A percentile compares a stretch with the other conserved stretches of the same genome.
Evolutionary conservation across 441 rosid genomes (phyloP).

Genomic region (Populus hybrid): DNA sequence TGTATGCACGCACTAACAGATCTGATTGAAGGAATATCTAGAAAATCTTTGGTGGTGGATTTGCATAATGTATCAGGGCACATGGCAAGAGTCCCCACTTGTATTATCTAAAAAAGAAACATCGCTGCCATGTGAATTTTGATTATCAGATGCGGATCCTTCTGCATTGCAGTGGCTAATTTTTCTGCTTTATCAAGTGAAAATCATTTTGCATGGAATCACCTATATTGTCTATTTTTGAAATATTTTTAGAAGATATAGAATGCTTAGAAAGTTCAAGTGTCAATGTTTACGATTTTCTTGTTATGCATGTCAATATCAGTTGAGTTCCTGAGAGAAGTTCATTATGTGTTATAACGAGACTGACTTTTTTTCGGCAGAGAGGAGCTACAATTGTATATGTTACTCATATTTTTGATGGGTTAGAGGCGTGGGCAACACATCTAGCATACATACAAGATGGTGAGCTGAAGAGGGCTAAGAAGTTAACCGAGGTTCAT

Average conservation of each 20-base stretch:
- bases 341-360: background rate
- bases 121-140: background rate
- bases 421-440: constrained; percentile 87
- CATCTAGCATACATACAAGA: constrained; percentile 82
- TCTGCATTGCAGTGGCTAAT: background rate
- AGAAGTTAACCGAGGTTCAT: constrained; percentile 48
- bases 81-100: background rate
- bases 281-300: background rate
- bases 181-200: background rate
- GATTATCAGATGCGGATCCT: background rate
- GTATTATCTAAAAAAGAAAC: background rate
- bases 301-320: background rate
- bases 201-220: background rate
- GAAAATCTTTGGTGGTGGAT: background rate
- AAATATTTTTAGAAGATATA: background rate
- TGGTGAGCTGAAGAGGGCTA: constrained; percentile 62
- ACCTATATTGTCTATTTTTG: background rate
- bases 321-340: background rate
- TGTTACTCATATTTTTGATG: constrained; percentile 96
- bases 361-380: constrained; percentile 24
- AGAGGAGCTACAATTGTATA: constrained; percentile 88
- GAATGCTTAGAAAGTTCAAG: background rate
- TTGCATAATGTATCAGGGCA: background rate
- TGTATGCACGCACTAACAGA: background rate
- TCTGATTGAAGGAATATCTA: background rate